Conservation (phyloP, 768 basidiomycete species). For the Lentinula boryana region DNA sequence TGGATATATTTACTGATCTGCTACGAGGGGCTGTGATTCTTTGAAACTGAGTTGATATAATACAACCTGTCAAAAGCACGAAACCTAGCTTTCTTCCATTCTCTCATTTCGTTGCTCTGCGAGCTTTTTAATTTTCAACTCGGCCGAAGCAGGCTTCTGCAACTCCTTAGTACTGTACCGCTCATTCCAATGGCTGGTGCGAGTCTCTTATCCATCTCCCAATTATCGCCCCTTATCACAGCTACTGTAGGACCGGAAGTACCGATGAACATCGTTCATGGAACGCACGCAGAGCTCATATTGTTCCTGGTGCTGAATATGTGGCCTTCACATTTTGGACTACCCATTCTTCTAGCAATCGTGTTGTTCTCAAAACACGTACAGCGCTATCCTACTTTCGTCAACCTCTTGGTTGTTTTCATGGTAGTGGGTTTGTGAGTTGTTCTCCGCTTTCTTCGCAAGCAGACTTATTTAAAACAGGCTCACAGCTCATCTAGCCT, state of each 20-base stretch:
- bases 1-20: background rate
- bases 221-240: background rate
- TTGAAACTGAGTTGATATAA: background rate
- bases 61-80: background rate
- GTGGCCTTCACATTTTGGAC: conserved; percentile 44
- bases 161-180: background rate
- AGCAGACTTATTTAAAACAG: background rate
- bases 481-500: conserved; percentile 30
- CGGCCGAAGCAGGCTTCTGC: conserved; percentile 4
- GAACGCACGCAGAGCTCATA: conserved; percentile 32
- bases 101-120: conserved; percentile 2
- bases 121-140: background rate
- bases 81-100: background rate
- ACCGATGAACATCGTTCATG: conserved; percentile 33
- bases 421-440: conserved; percentile 40
- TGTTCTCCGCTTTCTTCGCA: background rate
- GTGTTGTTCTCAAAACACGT: conserved; percentile 34
- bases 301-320: conserved; percentile 40
- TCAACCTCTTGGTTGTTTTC: conserved; percentile 39
- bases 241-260: background rate
- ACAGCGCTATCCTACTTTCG: conserved; percentile 39
- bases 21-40: background rate
- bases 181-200: conserved; percentile 3
- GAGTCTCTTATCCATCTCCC: background rate
- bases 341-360: conserved; percentile 36